Evolutionary conservation across 1,284 basidiomycete species (phyloP).

Genomic region (Stereum hirsutum): DNA sequence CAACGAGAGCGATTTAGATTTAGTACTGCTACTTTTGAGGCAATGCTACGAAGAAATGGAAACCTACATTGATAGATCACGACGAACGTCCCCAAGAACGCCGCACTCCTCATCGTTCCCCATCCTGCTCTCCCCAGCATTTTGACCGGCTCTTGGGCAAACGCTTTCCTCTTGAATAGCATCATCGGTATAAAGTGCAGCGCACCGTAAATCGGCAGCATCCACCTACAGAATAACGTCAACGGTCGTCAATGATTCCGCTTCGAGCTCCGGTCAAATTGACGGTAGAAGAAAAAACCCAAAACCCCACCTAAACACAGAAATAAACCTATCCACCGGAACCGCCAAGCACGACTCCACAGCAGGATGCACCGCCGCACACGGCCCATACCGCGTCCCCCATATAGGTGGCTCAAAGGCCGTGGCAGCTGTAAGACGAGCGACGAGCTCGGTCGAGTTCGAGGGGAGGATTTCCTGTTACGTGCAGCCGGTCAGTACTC

Average conservation of each 20-base stretch:
- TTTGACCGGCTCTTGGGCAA: conserved; percentile 50
- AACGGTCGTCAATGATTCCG: no score
- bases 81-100: conserved; percentile 85
- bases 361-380: conserved; percentile 75
- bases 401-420: conserved; percentile 28
- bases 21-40: background rate
- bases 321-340: conserved; percentile 67
- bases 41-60: background rate
- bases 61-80: conserved; percentile 74
- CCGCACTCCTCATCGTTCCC: conserved; percentile 80
- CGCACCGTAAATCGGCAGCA: conserved; percentile 80
- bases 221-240: no score
- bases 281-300: no score
- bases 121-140: conserved; percentile 58
- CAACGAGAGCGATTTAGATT: background rate
- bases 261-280: no score
- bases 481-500: conserved; percentile 12
- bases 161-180: conserved; percentile 61
- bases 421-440: conserved; percentile 23
- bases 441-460: conserved; percentile 29
- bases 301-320: conserved; percentile 78
- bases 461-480: conserved; percentile 29
- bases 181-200: conserved; percentile 85
- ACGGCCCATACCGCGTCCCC: conserved; percentile 51
- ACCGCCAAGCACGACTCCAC: conserved; percentile 61